Evolutionary conservation across 208 protist genomes (phyloP), one percentile per base, ranked within the genome.

Genomic region (Angomonas desouzai): DNA sequence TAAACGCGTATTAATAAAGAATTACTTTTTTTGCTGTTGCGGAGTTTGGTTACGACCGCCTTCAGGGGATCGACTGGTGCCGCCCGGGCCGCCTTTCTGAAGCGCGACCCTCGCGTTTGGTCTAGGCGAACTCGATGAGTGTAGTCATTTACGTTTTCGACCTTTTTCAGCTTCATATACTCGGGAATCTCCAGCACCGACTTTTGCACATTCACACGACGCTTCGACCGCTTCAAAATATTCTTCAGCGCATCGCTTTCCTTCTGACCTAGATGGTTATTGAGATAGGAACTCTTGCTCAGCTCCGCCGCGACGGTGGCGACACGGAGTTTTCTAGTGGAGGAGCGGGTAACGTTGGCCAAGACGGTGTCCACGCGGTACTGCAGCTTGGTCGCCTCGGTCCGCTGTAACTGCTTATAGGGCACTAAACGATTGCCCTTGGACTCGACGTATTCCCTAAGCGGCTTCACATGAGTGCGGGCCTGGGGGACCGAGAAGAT

Each of bases 211-310:
- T 83, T 85, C 11, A 95, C 89, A 30, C 78, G 68, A 62, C 91
- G 81, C 23, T 91, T 83, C 1, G 83, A 85, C 2, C 73, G 74
- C 62, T 79, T 83, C 43, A 94, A 86, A 13, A 99, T 81, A 1
- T 76, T 73, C 49, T 84, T 58, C 4, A 97, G 62, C 2, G 87
- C 96, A 43, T 95, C 86, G 3, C 83, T 82, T 32, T 97, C 94
- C 64, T 89, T 81, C 62, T 97, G 88, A 27, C 76, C 83, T 30
- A 98, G 92, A 66, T 95, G 88, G 59, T 91, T 89, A n/a, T 83
- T 75, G 23, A 97, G 82, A 55, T 88, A 88, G 10, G 94, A 91
- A 62, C 93, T 96, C 61, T 96, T 83, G 49, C 77, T 87, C 51
- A 94, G 75, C 77, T 94, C 89, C 25, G 91, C 72, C 1, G 86